Percentiles rank a stretch among this genome's conserved stretches.
Evolutionary conservation across 306 rosid species (phyloP).

Genomic region (Pyrus bretschneideri): DNA sequence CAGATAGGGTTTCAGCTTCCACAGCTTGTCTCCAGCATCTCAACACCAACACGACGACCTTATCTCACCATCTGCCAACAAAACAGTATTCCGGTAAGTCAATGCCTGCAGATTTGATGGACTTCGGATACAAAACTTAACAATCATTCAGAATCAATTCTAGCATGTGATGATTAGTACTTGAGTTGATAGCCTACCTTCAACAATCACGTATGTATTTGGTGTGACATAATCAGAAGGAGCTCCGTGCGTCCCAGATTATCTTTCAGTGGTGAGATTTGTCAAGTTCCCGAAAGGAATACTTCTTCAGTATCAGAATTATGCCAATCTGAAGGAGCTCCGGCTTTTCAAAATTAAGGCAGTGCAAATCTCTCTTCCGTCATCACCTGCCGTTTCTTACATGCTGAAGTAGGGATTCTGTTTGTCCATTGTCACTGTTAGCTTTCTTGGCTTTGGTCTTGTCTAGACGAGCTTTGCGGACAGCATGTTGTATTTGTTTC

Average conservation of each 20-base stretch:
- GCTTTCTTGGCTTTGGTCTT: constrained; percentile 42
- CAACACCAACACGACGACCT: not conserved
- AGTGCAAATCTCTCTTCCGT: constrained; percentile 7
- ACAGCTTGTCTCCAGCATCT: constrained; percentile 17
- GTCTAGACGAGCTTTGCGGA: constrained; percentile 64
- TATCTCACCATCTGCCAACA: constrained; percentile 7
- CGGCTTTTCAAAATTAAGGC: constrained; percentile 9
- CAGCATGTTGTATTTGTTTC: constrained; percentile 62
- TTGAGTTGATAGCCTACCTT: constrained; percentile 6
- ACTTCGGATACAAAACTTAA: not conserved
- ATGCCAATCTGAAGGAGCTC: constrained; percentile 9
- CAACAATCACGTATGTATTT: constrained; percentile 11
- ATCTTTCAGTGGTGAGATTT: not conserved
- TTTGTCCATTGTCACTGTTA: constrained; percentile 30
- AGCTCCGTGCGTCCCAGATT: constrained; percentile 15
- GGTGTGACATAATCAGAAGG: not conserved
- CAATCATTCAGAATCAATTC: not conserved
- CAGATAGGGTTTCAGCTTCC: constrained; percentile 24
- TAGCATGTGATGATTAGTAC: not conserved
- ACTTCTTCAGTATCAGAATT: not conserved
- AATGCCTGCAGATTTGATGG: constrained; percentile 16
- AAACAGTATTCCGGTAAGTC: constrained; percentile 17
- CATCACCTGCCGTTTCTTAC: constrained; percentile 28
- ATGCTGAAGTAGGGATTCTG: constrained; percentile 43
- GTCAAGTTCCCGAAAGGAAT: not conserved